These are phyloP conservation scores for Aspergillus texensis DNA, from an alignment of 2,329 filamentous ascomycete genomes.

Conservation along the genomic window DNA sequence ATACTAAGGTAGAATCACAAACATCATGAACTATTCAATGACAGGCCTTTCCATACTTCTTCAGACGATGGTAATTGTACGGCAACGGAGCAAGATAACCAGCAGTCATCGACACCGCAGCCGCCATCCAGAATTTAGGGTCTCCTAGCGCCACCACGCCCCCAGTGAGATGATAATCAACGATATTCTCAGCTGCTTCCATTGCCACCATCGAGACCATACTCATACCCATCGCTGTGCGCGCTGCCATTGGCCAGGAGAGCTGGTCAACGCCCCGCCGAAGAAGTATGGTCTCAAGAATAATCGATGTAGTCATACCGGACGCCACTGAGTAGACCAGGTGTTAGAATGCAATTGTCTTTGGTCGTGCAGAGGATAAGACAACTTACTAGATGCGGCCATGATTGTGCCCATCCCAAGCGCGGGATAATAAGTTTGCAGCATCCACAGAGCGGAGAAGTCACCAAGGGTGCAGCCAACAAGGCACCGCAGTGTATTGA, in stretches of 20 bases:
- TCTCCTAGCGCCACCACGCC: conserved; percentile 52
- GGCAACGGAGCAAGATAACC: conserved; percentile 53
- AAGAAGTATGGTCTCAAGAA: conserved; percentile 57
- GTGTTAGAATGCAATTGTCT: too few species aligned
- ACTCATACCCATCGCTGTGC: conserved; percentile 61
- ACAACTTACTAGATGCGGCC: conserved; percentile 52
- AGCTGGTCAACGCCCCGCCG: conserved; percentile 53
- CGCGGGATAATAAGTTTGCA: conserved; percentile 53
- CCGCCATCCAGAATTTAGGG: conserved; percentile 57
- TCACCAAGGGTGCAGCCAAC: conserved; percentile 60
- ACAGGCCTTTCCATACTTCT: conserved; percentile 50
- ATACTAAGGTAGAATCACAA: too few species aligned
- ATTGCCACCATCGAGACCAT: conserved; percentile 62
- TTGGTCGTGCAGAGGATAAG: not conserved
- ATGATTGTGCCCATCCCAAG: conserved; percentile 55
- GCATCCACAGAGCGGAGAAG: conserved; percentile 59
- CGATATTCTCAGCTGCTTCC: conserved; percentile 58
- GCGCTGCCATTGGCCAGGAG: conserved; percentile 50
- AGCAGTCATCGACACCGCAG: conserved; percentile 32
- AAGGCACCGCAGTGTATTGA: conserved; percentile 61
- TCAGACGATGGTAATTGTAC: conserved; percentile 56
- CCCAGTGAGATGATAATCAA: conserved; percentile 60
- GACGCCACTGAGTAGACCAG: conserved; percentile 47
- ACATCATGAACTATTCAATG: conserved; percentile 14
- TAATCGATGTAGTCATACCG: conserved; percentile 56